Evolutionary conservation across 2,329 filamentous ascomycete species (phyloP), one percentile per base, ranked within the genome.

Genomic region (Arthrobotrys musiformis): DNA sequence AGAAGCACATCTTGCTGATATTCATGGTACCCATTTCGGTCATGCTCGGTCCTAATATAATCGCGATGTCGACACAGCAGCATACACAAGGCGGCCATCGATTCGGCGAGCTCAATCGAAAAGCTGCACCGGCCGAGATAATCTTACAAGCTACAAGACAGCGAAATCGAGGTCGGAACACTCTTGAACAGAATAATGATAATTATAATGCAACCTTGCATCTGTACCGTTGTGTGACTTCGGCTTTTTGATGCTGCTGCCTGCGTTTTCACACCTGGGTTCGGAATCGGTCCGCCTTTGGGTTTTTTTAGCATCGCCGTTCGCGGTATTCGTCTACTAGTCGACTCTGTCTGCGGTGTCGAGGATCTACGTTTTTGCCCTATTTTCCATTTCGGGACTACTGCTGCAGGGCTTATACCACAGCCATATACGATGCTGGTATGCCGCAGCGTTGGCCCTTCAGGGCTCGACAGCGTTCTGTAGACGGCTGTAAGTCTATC

Each of bases 321-420:
- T 75, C 70, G 70, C 70, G 70, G 70, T 48, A 52, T 46, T 42
- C 35, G 52, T 50, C 26, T 33, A 28, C 46, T 42, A 24, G 52
- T 50, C 26, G 22, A 28, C 46, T 19, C 40, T 66, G 61, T 62
- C 70, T 62, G 70, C 70, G 62, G 62, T 24, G 28, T 56, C 35
- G 62, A 68, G 62, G 70, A 75, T 75, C 70, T 62, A 52, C 70
- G 22, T 15, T 50, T 30, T 52, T 62, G 63, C 70, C 70, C 70
- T 69, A 69, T 58, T 75, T 75, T 40, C 46, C 62, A 37, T 54
- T 26, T 15, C 50, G 44, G 30, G 17, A 33, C 26, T 24, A 6
- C 19, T 19, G 4, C 17, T 40, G 11, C 58, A 37, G 46, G 58
- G 58, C 35, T 40, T 44, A 37, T 33, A 50, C 56, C n/a, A 46